A percentile compares a stretch with the other conserved stretches of the same genome.
phyloP scores from a whole-genome alignment of 176 grass and related monocot species.

The bread wheat (Triticum aestivum) region DNA sequence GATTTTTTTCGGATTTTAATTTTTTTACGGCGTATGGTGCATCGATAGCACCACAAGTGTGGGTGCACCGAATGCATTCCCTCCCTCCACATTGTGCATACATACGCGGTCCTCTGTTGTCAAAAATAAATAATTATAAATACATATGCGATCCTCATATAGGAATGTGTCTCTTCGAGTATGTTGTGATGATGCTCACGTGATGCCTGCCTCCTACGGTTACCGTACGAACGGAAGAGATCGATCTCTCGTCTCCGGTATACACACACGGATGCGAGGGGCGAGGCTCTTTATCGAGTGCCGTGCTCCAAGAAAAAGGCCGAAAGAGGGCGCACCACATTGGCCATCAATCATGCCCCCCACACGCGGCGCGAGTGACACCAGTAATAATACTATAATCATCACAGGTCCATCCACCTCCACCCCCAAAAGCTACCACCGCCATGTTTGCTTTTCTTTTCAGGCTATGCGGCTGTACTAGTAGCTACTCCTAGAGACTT shows the following conservation, averaged over 20 bases:
- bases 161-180: too few relatives aligned
- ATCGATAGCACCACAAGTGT: too few relatives aligned
- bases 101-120: too few relatives aligned
- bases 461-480: too few relatives aligned
- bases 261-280: neutral
- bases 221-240: neutral
- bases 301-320: slow-evolving; percentile 19
- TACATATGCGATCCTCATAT: too few relatives aligned
- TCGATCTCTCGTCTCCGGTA: neutral
- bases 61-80: too few relatives aligned
- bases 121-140: too few relatives aligned
- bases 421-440: neutral
- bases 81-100: too few relatives aligned
- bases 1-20: too few relatives aligned
- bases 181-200: neutral
- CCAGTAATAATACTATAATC: slow-evolving; percentile 37
- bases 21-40: too few relatives aligned
- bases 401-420: slow-evolving; percentile 15
- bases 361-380: slow-evolving; percentile 17
- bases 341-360: slow-evolving; percentile 28
- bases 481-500: neutral
- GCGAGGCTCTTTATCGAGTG: slow-evolving; percentile 27
- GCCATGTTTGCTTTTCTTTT: neutral
- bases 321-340: slow-evolving; percentile 11
- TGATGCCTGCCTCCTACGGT: neutral